These are phyloP conservation scores for Remersonia thermophila DNA, from an alignment of 2,329 filamentous ascomycete species.

Conservation along the genomic window DNA sequence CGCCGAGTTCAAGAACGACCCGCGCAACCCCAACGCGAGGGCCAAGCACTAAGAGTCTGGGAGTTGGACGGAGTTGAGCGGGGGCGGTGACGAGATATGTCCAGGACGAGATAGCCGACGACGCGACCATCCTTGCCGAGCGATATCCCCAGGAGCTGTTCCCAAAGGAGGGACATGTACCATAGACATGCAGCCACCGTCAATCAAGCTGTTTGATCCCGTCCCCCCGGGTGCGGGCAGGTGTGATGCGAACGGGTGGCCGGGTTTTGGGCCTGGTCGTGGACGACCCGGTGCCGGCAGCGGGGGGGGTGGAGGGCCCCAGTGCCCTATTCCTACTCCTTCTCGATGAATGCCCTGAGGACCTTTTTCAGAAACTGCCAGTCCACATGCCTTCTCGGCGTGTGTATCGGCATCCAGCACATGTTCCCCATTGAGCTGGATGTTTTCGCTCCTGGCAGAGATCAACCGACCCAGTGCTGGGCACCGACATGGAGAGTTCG, in stretches of 20 bases:
- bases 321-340: too few relatives aligned
- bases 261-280: too few relatives aligned
- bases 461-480: slow-evolving; percentile 42
- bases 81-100: slow-evolving; percentile 6
- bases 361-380: slow-evolving; percentile 16
- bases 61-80: slow-evolving; percentile 8
- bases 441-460: slow-evolving; percentile 47
- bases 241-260: slow-evolving; percentile 2
- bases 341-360: too few relatives aligned
- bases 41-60: slow-evolving; percentile 30
- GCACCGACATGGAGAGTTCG: slow-evolving; percentile 45
- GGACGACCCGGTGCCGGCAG: too few relatives aligned
- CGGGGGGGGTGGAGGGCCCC: too few relatives aligned
- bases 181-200: slow-evolving; percentile 24
- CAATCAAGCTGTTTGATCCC: slow-evolving; percentile 16
- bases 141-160: slow-evolving; percentile 12
- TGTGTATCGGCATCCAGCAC: slow-evolving; percentile 38
- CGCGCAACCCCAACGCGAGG: slow-evolving; percentile 61
- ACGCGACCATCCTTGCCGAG: slow-evolving; percentile 9
- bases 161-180: slow-evolving; percentile 27
- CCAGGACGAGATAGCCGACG: slow-evolving; percentile 13
- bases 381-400: slow-evolving; percentile 14
- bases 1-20: slow-evolving; percentile 95
- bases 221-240: slow-evolving; percentile 1
- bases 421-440: slow-evolving; percentile 32